Conservation (phyloP, 768 basidiomycete species). For the Lactarius sp. region DNA sequence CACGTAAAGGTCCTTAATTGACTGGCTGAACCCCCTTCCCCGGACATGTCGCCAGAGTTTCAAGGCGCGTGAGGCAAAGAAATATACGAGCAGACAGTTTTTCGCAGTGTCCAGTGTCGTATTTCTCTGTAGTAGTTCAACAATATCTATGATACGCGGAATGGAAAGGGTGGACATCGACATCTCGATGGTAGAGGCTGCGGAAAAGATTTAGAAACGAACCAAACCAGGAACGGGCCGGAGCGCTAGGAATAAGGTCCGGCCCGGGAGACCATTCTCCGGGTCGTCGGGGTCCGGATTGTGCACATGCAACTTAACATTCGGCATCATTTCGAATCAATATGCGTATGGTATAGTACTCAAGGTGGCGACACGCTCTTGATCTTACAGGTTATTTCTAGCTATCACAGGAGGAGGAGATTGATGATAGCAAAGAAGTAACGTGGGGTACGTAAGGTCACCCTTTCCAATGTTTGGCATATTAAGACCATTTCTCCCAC, state of each 20-base stretch:
- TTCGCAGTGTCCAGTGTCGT: conserved; percentile 45
- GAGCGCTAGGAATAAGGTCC: not conserved
- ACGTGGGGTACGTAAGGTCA: conserved; percentile 63
- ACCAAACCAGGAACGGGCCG: not conserved
- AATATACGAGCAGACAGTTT: conserved; percentile 53
- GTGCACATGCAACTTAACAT: not conserved
- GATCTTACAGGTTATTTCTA: conserved; percentile 29
- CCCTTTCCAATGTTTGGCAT: not conserved
- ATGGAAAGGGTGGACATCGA: conserved; percentile 14
- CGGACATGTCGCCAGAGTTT: conserved; percentile 58
- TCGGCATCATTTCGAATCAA: conserved; percentile 27
- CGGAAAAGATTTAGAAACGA: no score
- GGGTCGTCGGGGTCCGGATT: no score
- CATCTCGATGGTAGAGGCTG: not conserved
- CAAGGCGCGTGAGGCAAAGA: conserved; percentile 46
- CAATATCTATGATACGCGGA: conserved; percentile 17
- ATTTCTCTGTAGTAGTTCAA: not conserved
- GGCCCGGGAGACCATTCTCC: not conserved
- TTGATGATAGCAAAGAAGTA: conserved; percentile 68
- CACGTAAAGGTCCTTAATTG: conserved; percentile 47
- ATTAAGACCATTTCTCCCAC: not conserved
- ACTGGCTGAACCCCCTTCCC: conserved; percentile 52
- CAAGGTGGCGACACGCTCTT: not conserved
- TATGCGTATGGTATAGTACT: conserved; percentile 51
- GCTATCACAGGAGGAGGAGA: conserved; percentile 75